Evolutionary conservation across 805 yeast genomes (phyloP).

Genomic region (Wickerhamiella musiphila): DNA sequence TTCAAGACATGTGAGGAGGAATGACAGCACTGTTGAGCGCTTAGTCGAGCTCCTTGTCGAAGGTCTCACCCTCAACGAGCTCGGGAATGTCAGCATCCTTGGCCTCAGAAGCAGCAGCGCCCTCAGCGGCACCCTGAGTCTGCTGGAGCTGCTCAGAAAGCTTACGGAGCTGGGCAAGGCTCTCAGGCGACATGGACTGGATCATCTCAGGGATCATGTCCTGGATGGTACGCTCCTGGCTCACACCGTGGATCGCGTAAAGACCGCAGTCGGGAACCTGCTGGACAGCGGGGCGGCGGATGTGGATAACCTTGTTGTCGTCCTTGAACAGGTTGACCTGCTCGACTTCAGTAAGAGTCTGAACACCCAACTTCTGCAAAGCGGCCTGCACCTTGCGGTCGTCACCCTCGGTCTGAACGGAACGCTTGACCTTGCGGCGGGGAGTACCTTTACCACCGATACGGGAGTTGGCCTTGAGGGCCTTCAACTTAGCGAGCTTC

Average conservation of each 20-base stretch:
- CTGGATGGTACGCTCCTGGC: conserved; percentile 81
- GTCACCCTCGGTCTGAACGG: conserved; percentile 38
- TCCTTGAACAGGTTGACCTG: conserved; percentile 97
- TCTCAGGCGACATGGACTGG: conserved; percentile 93
- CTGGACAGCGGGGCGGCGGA: conserved; percentile 92
- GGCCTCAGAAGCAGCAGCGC: conserved; percentile 30
- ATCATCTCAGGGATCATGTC: conserved; percentile 88
- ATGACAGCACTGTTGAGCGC: conserved; percentile 1
- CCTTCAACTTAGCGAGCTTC: conserved; percentile 72
- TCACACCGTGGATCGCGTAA: conserved; percentile 85
- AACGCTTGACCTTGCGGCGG: conserved; percentile 84
- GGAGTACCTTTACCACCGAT: conserved; percentile 56
- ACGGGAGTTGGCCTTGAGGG: conserved; percentile 41
- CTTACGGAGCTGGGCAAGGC: conserved; percentile 72
- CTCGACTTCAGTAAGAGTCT: conserved; percentile 74
- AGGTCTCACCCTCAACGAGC: conserved; percentile 77
- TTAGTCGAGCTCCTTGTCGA: conserved; percentile 47
- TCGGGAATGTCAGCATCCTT: conserved; percentile 41
- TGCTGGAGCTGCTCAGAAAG: conserved; percentile 77
- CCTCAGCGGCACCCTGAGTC: conserved; percentile 26
- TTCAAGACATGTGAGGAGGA: too few relatives aligned
- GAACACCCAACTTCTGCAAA: conserved; percentile 76
- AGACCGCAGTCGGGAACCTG: conserved; percentile 82
- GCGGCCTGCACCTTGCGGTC: conserved; percentile 81
- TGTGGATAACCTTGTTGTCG: conserved; percentile 90